Conservation (phyloP, 2,329 filamentous ascomycete species). For the Cyphellophora attinorum region DNA sequence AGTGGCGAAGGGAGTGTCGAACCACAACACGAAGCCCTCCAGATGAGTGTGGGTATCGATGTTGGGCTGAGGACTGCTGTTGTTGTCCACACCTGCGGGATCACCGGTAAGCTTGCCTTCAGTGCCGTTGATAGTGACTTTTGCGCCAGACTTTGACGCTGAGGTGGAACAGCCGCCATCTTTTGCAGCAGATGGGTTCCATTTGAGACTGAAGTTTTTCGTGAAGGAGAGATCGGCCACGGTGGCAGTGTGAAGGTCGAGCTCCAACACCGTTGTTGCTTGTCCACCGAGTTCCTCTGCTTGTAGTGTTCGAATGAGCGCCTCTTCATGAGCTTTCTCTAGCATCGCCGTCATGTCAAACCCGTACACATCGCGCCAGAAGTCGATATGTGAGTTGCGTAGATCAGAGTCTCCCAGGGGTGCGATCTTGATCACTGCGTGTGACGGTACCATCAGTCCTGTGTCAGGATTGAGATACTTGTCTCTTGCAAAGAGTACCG, state of each 20-base stretch:
- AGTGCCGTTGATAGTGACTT: no score
- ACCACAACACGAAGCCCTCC: conserved; percentile 89
- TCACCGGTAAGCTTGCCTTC: no score
- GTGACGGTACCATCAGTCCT: conserved; percentile 81
- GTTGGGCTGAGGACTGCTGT: no score
- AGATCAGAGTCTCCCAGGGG: conserved; percentile 71
- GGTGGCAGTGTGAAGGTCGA: conserved; percentile 66
- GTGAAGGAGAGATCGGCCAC: conserved; percentile 68
- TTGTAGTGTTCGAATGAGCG: conserved; percentile 65
- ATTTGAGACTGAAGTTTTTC: conserved; percentile 53
- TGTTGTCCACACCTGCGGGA: no score
- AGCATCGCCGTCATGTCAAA: conserved; percentile 94
- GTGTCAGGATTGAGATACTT: conserved; percentile 68
- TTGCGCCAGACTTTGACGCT: neutral
- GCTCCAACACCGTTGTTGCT: conserved; percentile 58
- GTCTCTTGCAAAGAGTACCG: conserved; percentile 79
- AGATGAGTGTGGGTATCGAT: conserved; percentile 34
- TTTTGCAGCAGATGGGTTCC: no score
- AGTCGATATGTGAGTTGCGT: conserved; percentile 65
- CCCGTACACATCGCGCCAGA: conserved; percentile 89
- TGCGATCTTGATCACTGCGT: conserved; percentile 72
- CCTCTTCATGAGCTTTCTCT: conserved; percentile 61
- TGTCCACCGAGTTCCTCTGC: conserved; percentile 45
- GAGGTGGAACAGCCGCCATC: neutral
- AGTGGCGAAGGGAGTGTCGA: conserved; percentile 87